A percentile compares a stretch with the other conserved stretches of the same genome.
Evolutionary conservation across 352 stramenopile genomes (phyloP).

Genomic region (Phytophthora syringae): DNA sequence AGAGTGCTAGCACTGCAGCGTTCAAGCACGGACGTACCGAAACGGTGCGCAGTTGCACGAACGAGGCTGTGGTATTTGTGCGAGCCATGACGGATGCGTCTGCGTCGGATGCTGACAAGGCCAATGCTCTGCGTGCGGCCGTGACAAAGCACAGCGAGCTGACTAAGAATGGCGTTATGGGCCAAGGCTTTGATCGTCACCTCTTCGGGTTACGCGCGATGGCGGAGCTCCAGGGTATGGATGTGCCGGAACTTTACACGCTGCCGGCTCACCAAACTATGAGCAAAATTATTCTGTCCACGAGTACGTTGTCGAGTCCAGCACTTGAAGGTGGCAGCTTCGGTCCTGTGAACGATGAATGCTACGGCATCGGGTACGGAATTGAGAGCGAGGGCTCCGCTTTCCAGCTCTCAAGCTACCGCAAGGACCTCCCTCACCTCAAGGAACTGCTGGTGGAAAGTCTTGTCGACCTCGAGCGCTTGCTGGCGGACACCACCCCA

Average conservation of each 20-base stretch:
- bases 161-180: constrained; percentile 92
- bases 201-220: constrained; percentile 84
- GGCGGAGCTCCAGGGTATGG: constrained; percentile 60
- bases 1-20: constrained; percentile 88
- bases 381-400: constrained; percentile 85
- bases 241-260: constrained; percentile 80
- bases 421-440: constrained; percentile 74
- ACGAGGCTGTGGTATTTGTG: constrained; percentile 83
- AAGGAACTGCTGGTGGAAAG: constrained; percentile 79
- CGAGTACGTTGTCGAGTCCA: constrained; percentile 86
- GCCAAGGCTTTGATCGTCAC: constrained; percentile 90
- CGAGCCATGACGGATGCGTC: constrained; percentile 68
- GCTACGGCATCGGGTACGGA: constrained; percentile 91
- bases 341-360: constrained; percentile 88
- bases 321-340: constrained; percentile 90
- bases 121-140: constrained; percentile 60
- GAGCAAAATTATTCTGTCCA: constrained; percentile 92
- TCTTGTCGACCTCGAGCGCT: constrained; percentile 70
- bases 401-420: constrained; percentile 89
- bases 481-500: constrained; percentile 53
- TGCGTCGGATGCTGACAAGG: constrained; percentile 66
- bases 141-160: constrained; percentile 90
- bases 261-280: constrained; percentile 80
- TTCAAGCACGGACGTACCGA: constrained; percentile 93
- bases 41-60: constrained; percentile 90